Evolutionary conservation across 805 yeast genomes (phyloP).

Genomic region (Ogataea parapolymorpha): DNA sequence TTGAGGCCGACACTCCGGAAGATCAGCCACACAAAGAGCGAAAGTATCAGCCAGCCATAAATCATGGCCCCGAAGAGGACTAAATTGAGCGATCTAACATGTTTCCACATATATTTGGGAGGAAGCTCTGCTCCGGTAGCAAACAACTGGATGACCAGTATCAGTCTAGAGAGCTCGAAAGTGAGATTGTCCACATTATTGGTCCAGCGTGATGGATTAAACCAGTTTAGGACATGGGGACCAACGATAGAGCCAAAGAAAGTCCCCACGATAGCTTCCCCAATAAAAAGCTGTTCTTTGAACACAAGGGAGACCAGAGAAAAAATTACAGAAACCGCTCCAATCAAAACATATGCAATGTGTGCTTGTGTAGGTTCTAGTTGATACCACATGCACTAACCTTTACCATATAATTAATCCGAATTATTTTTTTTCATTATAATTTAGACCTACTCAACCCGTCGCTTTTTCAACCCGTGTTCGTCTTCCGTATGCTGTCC

Average conservation of each 20-base stretch:
- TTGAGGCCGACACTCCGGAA: constrained; percentile 58
- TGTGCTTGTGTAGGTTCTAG: constrained; percentile 51
- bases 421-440: neutral
- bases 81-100: constrained; percentile 73
- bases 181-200: constrained; percentile 68
- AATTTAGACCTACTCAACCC: neutral
- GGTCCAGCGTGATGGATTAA: constrained; percentile 72
- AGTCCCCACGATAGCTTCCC: constrained; percentile 89
- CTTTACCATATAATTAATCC: neutral
- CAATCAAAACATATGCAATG: constrained; percentile 82
- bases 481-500: constrained; percentile 7
- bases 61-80: constrained; percentile 87
- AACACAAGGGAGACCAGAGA: constrained; percentile 77
- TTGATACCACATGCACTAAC: constrained; percentile 19
- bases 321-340: constrained; percentile 76
- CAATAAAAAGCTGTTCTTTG: constrained; percentile 79
- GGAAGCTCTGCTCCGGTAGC: constrained; percentile 95
- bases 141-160: constrained; percentile 82
- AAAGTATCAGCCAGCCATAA: constrained; percentile 80
- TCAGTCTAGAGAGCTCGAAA: constrained; percentile 77
- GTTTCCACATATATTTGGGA: constrained; percentile 79
- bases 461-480: constrained; percentile 7
- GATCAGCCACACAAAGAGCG: constrained; percentile 72
- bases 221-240: constrained; percentile 82
- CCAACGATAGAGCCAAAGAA: constrained; percentile 85